phyloP scores from a whole-genome alignment of 305 asterid genomes.

The Plantago lanceolata region DNA sequence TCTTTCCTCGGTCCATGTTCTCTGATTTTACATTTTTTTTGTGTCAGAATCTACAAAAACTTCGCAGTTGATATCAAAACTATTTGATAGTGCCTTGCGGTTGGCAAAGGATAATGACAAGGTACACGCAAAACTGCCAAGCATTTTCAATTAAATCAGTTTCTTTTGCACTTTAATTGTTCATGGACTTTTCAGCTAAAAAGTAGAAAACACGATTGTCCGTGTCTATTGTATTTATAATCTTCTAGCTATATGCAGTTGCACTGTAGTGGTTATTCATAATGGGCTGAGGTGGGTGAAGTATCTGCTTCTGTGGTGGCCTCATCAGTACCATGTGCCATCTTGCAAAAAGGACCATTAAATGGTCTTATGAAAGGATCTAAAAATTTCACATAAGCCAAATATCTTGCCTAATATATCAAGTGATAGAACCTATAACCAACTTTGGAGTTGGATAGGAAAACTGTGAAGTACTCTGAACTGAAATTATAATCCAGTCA shows the following conservation, averaged over 20 bases:
- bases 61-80: slow-evolving; percentile 46
- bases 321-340: not conserved
- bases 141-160: not conserved
- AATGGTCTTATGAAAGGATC: not conserved
- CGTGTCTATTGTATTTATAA: slow-evolving; percentile 6
- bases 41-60: slow-evolving; percentile 46
- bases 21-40: slow-evolving; percentile 27
- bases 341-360: not conserved
- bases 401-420: slow-evolving; percentile 7
- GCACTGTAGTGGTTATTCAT: not conserved
- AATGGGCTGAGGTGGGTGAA: not conserved
- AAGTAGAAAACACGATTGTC: not conserved
- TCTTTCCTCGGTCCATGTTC: slow-evolving; percentile 29
- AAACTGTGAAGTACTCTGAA: not conserved
- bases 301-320: not conserved
- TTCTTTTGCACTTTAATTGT: slow-evolving; percentile 12
- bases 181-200: slow-evolving; percentile 14
- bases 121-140: slow-evolving; percentile 38
- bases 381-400: not conserved
- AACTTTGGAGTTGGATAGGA: not conserved
- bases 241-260: slow-evolving; percentile 11
- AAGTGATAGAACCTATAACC: not conserved
- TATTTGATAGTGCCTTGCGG: slow-evolving; percentile 63
- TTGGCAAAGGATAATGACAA: slow-evolving; percentile 85
- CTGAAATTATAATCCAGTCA: not conserved